phyloP scores from a whole-genome alignment of 176 grass and related monocot genomes.

The Eragrostis nindensis region DNA sequence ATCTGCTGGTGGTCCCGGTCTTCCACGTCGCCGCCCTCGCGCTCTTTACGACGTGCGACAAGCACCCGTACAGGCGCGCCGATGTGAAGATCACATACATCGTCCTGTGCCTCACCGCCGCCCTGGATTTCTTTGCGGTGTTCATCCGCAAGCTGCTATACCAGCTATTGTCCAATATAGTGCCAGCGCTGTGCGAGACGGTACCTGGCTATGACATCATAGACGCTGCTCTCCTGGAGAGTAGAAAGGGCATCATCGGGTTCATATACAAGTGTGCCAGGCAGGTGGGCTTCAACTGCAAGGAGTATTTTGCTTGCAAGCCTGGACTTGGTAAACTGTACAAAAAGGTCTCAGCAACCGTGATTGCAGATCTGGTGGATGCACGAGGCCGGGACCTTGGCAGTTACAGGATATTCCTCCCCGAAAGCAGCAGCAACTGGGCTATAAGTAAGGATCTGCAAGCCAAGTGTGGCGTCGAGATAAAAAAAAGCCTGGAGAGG shows the following conservation, averaged over 20 bases:
- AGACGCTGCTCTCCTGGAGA: neutral
- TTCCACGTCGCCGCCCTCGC: neutral
- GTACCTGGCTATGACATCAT: neutral
- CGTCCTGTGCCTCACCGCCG: neutral
- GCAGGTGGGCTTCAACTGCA: too few relatives aligned
- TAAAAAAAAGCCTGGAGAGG: neutral
- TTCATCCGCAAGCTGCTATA: neutral
- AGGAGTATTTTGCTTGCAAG: too few relatives aligned
- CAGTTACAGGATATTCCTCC: neutral
- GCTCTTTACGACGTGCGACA: neutral
- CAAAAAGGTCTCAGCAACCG: neutral
- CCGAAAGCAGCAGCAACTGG: neutral
- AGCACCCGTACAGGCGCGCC: neutral
- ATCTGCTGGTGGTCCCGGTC: neutral
- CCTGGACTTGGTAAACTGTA: neutral
- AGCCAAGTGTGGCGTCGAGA: too few relatives aligned
- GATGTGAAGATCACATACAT: conserved; percentile 1
- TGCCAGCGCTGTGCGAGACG: neutral
- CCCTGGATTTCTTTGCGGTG: neutral
- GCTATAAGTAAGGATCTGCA: neutral
- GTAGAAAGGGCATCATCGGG: neutral
- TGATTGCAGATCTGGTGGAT: neutral
- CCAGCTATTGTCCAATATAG: rapidly evolving
- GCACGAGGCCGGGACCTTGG: neutral
- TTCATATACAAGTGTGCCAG: neutral